Evolutionary conservation across 805 yeast genomes (phyloP).

Genomic region (Kuraishia piskuri): DNA sequence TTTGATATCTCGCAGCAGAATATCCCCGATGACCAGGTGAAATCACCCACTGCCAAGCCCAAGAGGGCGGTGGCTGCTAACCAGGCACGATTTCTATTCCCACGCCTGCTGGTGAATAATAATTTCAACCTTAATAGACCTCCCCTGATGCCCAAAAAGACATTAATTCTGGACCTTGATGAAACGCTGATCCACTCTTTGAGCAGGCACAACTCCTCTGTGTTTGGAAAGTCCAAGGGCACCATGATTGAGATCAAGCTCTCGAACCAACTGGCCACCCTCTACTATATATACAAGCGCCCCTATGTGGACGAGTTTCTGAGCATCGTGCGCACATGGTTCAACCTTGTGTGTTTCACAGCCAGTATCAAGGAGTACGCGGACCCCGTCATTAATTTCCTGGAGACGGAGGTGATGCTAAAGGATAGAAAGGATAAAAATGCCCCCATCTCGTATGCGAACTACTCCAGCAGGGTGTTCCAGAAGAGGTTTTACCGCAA

Average conservation of each 20-base stretch:
- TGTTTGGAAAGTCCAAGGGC: slow-evolving; percentile 35
- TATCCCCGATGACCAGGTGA: slow-evolving; percentile 20
- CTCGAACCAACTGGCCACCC: slow-evolving; percentile 58
- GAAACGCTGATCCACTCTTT: slow-evolving; percentile 92
- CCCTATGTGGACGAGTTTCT: slow-evolving; percentile 87
- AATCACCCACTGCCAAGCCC: slow-evolving; percentile 20
- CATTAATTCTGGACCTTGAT: slow-evolving; percentile 81
- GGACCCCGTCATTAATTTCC: slow-evolving; percentile 91
- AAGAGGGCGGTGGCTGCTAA: neutral
- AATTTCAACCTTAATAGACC: slow-evolving; percentile 21
- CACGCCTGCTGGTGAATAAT: slow-evolving; percentile 22
- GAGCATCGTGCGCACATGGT: slow-evolving; percentile 76
- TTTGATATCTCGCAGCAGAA: slow-evolving; percentile 16
- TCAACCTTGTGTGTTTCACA: slow-evolving; percentile 81
- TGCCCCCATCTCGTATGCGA: neutral
- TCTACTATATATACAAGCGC: slow-evolving; percentile 85
- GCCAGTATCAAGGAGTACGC: slow-evolving; percentile 95
- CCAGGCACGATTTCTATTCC: slow-evolving; percentile 20
- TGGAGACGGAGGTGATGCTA: slow-evolving; percentile 52
- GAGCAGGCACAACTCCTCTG: slow-evolving; percentile 46
- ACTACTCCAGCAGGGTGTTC: slow-evolving; percentile 28
- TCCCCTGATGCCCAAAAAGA: slow-evolving; percentile 34
- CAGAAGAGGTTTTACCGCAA: slow-evolving; percentile 62
- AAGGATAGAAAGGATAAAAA: slow-evolving; percentile 13
- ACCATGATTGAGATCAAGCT: slow-evolving; percentile 77